These are phyloP conservation scores for Berkeleyomyces basicola DNA, from an alignment of 2,329 filamentous ascomycete genomes.

Conservation along the genomic window DNA sequence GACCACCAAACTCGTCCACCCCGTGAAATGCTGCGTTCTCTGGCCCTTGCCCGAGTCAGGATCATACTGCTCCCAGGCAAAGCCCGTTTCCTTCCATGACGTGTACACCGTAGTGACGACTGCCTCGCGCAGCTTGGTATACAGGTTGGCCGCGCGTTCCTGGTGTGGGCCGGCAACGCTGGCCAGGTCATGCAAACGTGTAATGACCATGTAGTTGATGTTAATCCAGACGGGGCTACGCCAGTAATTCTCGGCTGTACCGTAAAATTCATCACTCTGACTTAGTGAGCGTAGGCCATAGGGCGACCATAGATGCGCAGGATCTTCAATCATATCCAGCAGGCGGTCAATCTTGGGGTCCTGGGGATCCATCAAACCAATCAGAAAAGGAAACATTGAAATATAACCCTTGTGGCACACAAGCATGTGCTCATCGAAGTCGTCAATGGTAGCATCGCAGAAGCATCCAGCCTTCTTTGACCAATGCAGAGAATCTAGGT, in stretches of 20 bases:
- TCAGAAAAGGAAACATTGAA: conserved; percentile 80
- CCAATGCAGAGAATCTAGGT: conserved; percentile 92
- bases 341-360: conserved; percentile 58
- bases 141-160: conserved; percentile 52
- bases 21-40: conserved; percentile 92
- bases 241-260: conserved; percentile 94
- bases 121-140: conserved; percentile 62
- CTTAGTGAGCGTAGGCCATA: conserved; percentile 83
- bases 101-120: conserved; percentile 77
- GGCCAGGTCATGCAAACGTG: conserved; percentile 10
- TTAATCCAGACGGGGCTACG: conserved; percentile 88
- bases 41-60: conserved; percentile 87
- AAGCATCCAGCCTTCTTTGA: conserved; percentile 62
- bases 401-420: conserved; percentile 97
- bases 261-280: conserved; percentile 66
- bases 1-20: conserved; percentile 96
- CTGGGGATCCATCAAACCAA: conserved; percentile 59
- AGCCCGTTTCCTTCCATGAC: conserved; percentile 79
- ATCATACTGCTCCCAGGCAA: conserved; percentile 98
- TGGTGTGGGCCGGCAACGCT: conserved; percentile 50
- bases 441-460: conserved; percentile 90
- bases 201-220: conserved; percentile 68
- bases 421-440: conserved; percentile 75
- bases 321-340: conserved; percentile 61
- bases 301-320: conserved; percentile 76